Evolutionary conservation across 768 basidiomycete species (phyloP).

Genomic region (Boletus barrowsii): DNA sequence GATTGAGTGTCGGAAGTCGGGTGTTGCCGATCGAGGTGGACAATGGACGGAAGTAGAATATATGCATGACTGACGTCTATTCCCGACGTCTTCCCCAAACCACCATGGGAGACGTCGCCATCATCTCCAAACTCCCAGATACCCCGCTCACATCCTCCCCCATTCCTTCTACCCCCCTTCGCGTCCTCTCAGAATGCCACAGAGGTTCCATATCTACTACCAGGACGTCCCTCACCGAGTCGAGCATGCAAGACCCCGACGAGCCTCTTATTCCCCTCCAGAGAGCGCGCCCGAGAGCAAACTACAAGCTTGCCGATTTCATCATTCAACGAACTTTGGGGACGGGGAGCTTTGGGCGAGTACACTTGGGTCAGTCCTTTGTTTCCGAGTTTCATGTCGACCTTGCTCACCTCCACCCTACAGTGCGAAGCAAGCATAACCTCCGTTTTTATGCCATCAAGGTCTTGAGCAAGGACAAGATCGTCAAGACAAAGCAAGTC

Average conservation of each 20-base stretch:
- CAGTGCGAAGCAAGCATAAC: slow-evolving; percentile 90
- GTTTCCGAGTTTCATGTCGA: neutral
- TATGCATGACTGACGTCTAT: slow-evolving; percentile 9
- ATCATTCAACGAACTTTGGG: slow-evolving; percentile 81
- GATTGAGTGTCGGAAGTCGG: slow-evolving; percentile 12
- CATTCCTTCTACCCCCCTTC: slow-evolving; percentile 15
- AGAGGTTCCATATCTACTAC: slow-evolving; percentile 66
- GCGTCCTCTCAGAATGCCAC: slow-evolving; percentile 46
- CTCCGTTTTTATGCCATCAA: slow-evolving; percentile 96
- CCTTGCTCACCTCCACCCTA: neutral
- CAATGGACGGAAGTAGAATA: slow-evolving; percentile 17
- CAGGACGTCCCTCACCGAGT: slow-evolving; percentile 57
- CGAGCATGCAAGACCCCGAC: slow-evolving; percentile 41
- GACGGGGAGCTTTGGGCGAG: slow-evolving; percentile 97
- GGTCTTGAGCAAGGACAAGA: slow-evolving; percentile 89
- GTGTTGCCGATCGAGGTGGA: slow-evolving; percentile 16
- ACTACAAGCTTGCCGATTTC: slow-evolving; percentile 74
- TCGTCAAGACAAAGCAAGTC: slow-evolving; percentile 90
- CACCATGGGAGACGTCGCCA: slow-evolving; percentile 18
- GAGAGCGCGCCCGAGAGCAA: slow-evolving; percentile 53
- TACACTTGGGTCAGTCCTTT: slow-evolving; percentile 66
- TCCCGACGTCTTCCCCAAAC: slow-evolving; percentile 4
- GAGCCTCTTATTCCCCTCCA: slow-evolving; percentile 33
- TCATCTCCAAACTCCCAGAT: slow-evolving; percentile 3
- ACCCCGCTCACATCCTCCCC: neutral